phyloP scores from a whole-genome alignment of 306 rosid genomes.

The Phaseolus lunatus region DNA sequence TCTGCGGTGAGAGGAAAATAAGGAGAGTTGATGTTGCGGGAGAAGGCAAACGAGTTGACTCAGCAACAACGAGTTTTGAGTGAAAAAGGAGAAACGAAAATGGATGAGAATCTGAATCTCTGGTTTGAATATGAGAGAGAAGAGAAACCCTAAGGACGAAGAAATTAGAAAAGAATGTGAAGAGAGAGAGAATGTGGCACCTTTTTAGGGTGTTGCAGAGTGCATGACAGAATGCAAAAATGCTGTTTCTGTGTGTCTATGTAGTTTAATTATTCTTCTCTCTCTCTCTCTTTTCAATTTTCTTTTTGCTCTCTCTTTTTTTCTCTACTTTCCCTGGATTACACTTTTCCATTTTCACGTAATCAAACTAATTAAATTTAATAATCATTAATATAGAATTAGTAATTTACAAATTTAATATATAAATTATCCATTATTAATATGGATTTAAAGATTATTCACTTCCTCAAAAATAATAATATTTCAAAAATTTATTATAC shows the following conservation, averaged over 20 bases:
- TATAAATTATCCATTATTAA: too few species aligned
- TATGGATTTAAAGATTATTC: too few species aligned
- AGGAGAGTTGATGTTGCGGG: background rate
- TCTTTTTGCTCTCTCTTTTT: conserved; percentile 3
- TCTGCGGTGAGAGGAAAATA: conserved; percentile 4
- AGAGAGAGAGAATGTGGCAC: background rate
- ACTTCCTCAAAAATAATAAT: too few species aligned
- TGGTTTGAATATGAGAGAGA: conserved; percentile 33
- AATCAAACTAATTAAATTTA: too few species aligned
- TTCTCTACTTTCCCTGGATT: background rate
- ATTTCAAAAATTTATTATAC: too few species aligned
- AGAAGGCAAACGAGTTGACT: conserved; percentile 48
- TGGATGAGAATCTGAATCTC: conserved; percentile 67
- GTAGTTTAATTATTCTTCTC: conserved; percentile 30
- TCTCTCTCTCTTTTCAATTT: conserved; percentile 28
- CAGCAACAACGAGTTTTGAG: conserved; percentile 43
- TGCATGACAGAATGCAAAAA: conserved; percentile 51
- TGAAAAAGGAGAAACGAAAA: conserved; percentile 14
- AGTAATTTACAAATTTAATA: too few species aligned
- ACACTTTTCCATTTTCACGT: too few species aligned
- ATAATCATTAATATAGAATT: too few species aligned
- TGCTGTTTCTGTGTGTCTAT: conserved; percentile 2
- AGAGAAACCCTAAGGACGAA: conserved; percentile 49
- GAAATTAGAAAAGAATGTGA: background rate
- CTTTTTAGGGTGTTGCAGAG: conserved; percentile 33